Evolutionary conservation across 2,329 filamentous ascomycete genomes (phyloP), one percentile per base, ranked within the genome.

Genomic region (Fusarium acutatum): DNA sequence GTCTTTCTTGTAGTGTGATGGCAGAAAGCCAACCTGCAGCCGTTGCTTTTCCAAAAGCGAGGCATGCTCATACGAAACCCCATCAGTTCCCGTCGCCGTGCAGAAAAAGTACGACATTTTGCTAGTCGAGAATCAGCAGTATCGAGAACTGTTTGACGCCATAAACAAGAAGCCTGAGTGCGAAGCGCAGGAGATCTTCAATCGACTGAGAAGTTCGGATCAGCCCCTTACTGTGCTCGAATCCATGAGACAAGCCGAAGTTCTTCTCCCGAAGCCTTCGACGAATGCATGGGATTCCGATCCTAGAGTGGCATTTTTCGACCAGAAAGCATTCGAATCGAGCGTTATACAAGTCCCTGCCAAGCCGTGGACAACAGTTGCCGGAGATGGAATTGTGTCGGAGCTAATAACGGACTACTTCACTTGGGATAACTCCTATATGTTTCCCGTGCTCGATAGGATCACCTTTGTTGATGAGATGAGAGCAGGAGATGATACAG

Each of bases 81-180:
- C 57, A 2, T 34, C 37, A 7, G 28, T 69, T n/a, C 57, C 64
- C 4, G 10, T 56, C 12, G 64, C 41, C 9, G 37, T 69, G 14
- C 67, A 69, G 37, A 68, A 64, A 32, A 69, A 52, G 22, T 69
- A 53, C 38, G 64, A 69, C 9, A 40, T 44, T 6, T 26, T 69
- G 15, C 54, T 69, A 35, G 24, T 63, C 6, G 66, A 69, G 15
- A 69, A 69, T 24, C 58, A 56, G 12, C 64, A 69, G 38, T 69
- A 69, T 17, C 64, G 66, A 62, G 66, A 69, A n/a, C 37, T 69
- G 2, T 69, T 69, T 44, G 47, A 32, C 20, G 64, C 66, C 24
- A 69, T 69, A 26, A 44, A 56, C 12, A 47, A 56, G 30, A 68
- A 50, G 38, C 28, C 64, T 14, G 64, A 69, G 11, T 13, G 37